These are phyloP conservation scores for Leptomonas seymouri DNA, from an alignment of 208 protist genomes.

Conservation along the genomic window DNA sequence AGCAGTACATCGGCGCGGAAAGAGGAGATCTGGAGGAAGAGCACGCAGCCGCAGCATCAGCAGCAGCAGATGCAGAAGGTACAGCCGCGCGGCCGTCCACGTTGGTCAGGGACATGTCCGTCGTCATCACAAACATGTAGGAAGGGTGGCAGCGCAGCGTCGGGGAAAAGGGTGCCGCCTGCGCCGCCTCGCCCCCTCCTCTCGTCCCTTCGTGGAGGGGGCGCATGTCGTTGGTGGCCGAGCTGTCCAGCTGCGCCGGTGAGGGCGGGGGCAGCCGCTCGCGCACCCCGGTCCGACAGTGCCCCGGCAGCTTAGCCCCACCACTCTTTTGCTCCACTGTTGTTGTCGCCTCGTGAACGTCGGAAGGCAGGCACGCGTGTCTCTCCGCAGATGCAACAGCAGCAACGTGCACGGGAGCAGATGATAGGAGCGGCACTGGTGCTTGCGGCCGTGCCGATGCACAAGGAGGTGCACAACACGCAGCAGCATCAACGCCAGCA, in stretches of 20 bases:
- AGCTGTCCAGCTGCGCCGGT: slow-evolving; percentile 22
- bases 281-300: neutral
- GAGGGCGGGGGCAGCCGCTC: slow-evolving; percentile 28
- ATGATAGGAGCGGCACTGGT: neutral
- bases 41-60: neutral
- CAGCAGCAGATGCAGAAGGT: neutral
- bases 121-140: slow-evolving; percentile 7
- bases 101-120: neutral
- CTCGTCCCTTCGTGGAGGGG: neutral
- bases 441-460: neutral
- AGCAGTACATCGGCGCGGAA: neutral
- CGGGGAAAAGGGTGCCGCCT: neutral
- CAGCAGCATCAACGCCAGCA: neutral
- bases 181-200: neutral
- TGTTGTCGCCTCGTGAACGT: no score
- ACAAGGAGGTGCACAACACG: neutral
- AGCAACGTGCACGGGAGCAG: neutral
- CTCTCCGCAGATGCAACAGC: neutral
- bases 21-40: neutral
- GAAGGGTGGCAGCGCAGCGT: slow-evolving; percentile 9
- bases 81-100: neutral
- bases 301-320: neutral
- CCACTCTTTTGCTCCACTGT: neutral
- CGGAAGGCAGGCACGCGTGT: no score
- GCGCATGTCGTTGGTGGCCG: neutral